These are phyloP conservation scores for Fusarium incarnatum DNA, from an alignment of 2,329 filamentous ascomycete species.

Conservation along the genomic window DNA sequence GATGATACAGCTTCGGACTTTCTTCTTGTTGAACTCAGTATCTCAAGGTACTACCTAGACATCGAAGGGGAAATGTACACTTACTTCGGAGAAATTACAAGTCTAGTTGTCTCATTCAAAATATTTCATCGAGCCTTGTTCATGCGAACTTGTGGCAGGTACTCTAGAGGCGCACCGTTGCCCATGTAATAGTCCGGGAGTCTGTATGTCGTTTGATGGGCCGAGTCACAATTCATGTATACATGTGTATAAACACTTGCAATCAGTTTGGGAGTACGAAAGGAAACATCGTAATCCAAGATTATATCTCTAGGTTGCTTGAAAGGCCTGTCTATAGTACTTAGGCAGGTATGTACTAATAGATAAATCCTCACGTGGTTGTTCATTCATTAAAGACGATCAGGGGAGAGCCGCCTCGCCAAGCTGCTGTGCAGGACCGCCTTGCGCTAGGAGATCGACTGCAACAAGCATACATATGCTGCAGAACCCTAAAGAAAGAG, in stretches of 20 bases:
- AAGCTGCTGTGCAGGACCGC: conserved; percentile 5
- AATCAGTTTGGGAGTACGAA: neutral
- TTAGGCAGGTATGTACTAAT: neutral
- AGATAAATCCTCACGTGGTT: neutral
- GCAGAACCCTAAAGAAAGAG: conserved; percentile 19
- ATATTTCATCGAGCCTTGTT: neutral
- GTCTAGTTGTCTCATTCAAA: neutral
- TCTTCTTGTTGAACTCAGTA: neutral
- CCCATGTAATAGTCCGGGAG: neutral
- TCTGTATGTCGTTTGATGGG: neutral
- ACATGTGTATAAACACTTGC: neutral
- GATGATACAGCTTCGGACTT: neutral
- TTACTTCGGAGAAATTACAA: neutral
- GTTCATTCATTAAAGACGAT: neutral
- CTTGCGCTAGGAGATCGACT: conserved; percentile 17
- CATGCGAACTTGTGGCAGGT: neutral
- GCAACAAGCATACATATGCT: conserved; percentile 1
- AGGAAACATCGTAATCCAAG: neutral
- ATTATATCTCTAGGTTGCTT: neutral
- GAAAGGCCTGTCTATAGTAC: neutral
- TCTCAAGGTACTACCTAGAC: neutral
- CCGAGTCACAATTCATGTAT: neutral
- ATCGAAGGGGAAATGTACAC: neutral
- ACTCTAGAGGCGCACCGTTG: neutral
- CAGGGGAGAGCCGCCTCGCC: conserved; percentile 1